Base-by-base conservation (phyloP, 2,329 filamentous ascomycete species). In the Metarhizium anisopliae region DNA sequence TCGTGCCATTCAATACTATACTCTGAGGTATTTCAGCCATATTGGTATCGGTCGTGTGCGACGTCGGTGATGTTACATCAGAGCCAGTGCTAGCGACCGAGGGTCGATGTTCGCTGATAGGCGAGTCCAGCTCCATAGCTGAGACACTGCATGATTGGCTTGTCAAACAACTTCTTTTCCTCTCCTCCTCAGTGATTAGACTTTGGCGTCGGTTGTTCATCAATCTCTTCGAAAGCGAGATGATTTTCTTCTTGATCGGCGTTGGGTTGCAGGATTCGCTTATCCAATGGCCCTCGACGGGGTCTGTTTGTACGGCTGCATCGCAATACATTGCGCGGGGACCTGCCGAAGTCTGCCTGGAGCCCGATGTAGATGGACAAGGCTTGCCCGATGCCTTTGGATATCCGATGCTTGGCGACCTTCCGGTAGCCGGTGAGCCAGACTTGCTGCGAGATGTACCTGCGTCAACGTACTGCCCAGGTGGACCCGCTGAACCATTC, bases 401-500 rank as follows among this genome's bases (percentile, higher is more conserved):
- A 30, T 65, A 65, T 2, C 61, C 51, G 0, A 70, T 63, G 11
- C 66, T 68, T 0, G 75, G 73, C 0, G 76, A 79, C 2, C 64
- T 62, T 2, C 68, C 68, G 45, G 72, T 76, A 2, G 70, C 64
- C 0, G 81, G 80, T 0, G 80, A 83, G 1, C 70, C 74, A 0
- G 79, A 80, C 58, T 81, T 77, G 64, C 79, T 79, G 56, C 77
- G 71, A 2, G 77, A 78, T 8, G 79, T 81, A 10, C 74, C 76
- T 3, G 76, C 75, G 62, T 84, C 80, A 0, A 79, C 74, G 56
- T 82, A 82, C 5, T 72, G 70, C 10, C 67, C 64, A 16, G 69
- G 62, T 6, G 68, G 67, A 4, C 64, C 72, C 8, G 66, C 61
- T 10, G 68, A 69, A n/a, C 69, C 72, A 53, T 71, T 71, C 3